Evolutionary conservation across 768 basidiomycete species (phyloP), one percentile per base, ranked within the genome.

Genomic region (Crucibulum laeve): DNA sequence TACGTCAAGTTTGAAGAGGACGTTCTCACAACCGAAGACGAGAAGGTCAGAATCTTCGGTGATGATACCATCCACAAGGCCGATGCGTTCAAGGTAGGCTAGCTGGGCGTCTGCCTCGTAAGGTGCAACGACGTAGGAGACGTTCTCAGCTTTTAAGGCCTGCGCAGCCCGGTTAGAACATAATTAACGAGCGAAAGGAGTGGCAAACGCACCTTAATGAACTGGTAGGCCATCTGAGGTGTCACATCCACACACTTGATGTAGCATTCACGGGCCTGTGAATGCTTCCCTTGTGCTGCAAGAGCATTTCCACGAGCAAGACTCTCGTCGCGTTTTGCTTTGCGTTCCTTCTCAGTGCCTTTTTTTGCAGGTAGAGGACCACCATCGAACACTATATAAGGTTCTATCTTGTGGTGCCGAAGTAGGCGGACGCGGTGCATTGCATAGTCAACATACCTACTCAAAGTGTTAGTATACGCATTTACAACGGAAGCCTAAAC

Each of bases 81-180:
- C 91, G 33, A 70, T 61, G 38, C 79, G 79, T 58, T 98, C 96
- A 34, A 99, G 77, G 64, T 87, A 97, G 35, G 91, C 87, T 44
- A 99, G 77, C 62, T 99, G 96, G 1, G 96, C 92, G 56, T 99
- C 96, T 0, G 96, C 96, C 71, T 99, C 96, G 62, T 98, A 99
- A 0, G 96, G 96, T 3, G 96, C 95, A 14, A 98, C 96, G 28
- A 98, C 70, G 58, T 95, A 96, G 15, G 76, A 60, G 5, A 98
- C 77, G 14, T 68, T 65, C 57, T 96, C 94, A 8, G 86, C 88
- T 38, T 77, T 77, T 24, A 99, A 71, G 8, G 89, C 94, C 94
- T 98, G 51, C 7, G 44, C n/a, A 38, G 25, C 33, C 48, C 40
- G 40, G 28, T 15, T 25, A 25, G 43, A 25, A 25, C 13, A 24